These are phyloP conservation scores for Monosporozyma yasuniensis DNA, from an alignment of 805 yeast genomes.

Conservation along the genomic window DNA sequence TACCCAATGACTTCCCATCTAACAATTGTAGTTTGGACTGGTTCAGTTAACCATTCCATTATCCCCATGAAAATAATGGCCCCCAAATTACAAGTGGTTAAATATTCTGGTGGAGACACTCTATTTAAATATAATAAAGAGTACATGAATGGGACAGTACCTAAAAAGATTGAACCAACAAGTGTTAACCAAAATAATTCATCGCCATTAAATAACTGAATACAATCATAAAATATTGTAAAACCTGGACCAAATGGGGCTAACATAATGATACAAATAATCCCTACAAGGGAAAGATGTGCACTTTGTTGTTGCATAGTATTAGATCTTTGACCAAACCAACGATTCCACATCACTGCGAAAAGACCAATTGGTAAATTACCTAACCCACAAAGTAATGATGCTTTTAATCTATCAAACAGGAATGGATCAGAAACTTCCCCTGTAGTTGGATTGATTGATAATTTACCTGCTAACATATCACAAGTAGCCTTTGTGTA, in stretches of 20 bases:
- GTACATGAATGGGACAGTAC: conserved; percentile 18
- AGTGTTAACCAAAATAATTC: conserved; percentile 14
- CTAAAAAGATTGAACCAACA: conserved; percentile 14
- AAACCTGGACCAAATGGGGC: conserved; percentile 18
- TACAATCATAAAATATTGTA: conserved; percentile 1
- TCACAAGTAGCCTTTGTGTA: conserved; percentile 29
- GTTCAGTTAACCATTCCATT: conserved; percentile 26
- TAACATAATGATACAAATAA: conserved; percentile 15
- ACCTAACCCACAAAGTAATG: conserved; percentile 27
- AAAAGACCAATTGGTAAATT: conserved; percentile 27
- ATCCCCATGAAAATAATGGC: conserved; percentile 23
- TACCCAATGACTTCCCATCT: conserved; percentile 28
- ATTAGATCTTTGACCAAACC: conserved; percentile 22
- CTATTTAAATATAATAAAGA: conserved; percentile 19
- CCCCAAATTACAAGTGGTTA: conserved; percentile 23
- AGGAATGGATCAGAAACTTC: conserved; percentile 29
- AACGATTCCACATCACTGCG: conserved; percentile 25
- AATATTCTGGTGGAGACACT: conserved; percentile 18
- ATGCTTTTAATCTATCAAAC: conserved; percentile 29
- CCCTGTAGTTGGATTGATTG: conserved; percentile 26
- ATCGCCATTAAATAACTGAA: conserved; percentile 11
- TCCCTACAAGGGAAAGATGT: conserved; percentile 18
- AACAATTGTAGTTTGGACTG: conserved; percentile 20
- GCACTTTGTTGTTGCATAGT: conserved; percentile 3
- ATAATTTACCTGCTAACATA: conserved; percentile 25